Conservation (phyloP, 2,329 filamentous ascomycete genomes). For the Xylariomycetidae sp. region DNA sequence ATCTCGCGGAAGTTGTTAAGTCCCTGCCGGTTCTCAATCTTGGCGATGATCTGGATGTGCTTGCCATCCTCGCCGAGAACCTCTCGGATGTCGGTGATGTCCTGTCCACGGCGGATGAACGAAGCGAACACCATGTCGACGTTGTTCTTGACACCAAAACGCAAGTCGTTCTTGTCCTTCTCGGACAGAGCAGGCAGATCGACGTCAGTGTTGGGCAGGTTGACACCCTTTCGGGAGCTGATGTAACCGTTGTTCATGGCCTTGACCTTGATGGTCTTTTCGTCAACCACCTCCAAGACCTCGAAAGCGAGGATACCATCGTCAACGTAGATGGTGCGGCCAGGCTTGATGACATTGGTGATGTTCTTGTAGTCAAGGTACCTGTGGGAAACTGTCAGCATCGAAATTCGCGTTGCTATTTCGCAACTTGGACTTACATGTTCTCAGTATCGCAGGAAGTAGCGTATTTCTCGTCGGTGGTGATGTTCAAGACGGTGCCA, state of each 20-base stretch:
- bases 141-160: conserved; percentile 95
- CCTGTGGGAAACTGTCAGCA: conserved; percentile 39
- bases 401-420: conserved; percentile 66
- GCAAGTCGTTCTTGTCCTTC: conserved; percentile 93
- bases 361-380: conserved; percentile 99
- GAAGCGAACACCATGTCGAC: conserved; percentile 99
- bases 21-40: conserved; percentile 99
- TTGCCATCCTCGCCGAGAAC: conserved; percentile 88
- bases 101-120: conserved; percentile 90
- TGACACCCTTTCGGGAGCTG: conserved; percentile 98
- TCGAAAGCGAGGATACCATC: conserved; percentile 97
- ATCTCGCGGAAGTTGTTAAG: conserved; percentile 99
- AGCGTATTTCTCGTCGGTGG: conserved; percentile 90
- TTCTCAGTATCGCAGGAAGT: conserved; percentile 80
- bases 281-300: conserved; percentile 80
- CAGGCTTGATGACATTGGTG: conserved; percentile 89
- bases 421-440: conserved; percentile 61
- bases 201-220: conserved; percentile 97
- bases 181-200: conserved; percentile 95
- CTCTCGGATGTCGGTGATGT: conserved; percentile 85
- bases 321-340: conserved; percentile 95
- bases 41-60: conserved; percentile 98
- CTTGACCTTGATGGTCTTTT: conserved; percentile 78
- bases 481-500: conserved; percentile 86
- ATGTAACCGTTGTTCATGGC: conserved; percentile 98